phyloP scores from a whole-genome alignment of 768 basidiomycete species.

The Calocybe gangraenosa region DNA sequence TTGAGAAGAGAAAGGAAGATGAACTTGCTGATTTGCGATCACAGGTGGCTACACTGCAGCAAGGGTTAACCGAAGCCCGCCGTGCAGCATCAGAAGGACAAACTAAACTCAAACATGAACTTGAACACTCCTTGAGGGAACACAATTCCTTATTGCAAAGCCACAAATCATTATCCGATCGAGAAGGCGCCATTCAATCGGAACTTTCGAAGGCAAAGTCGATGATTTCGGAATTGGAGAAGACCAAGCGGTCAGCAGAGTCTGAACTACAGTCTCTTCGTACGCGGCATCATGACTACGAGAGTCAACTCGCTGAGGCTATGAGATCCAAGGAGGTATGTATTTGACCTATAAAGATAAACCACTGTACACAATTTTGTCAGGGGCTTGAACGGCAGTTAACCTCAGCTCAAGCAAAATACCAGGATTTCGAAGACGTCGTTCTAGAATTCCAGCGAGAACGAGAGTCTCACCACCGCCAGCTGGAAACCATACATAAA shows the following conservation, averaged over 20 bases:
- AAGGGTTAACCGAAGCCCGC: constrained; percentile 65
- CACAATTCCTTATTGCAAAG: constrained; percentile 54
- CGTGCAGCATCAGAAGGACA: constrained; percentile 58
- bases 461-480: constrained; percentile 66
- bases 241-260: constrained; percentile 60
- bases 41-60: constrained; percentile 57
- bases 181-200: constrained; percentile 49
- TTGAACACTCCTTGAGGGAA: constrained; percentile 61
- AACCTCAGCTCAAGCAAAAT: constrained; percentile 65
- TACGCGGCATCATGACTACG: constrained; percentile 62
- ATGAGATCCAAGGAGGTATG: constrained; percentile 71
- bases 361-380: constrained; percentile 4
- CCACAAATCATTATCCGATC: constrained; percentile 61
- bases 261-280: constrained; percentile 72
- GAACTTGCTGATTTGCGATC: constrained; percentile 73
- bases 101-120: constrained; percentile 71
- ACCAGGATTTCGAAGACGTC: constrained; percentile 84
- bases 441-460: constrained; percentile 83
- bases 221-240: constrained; percentile 57
- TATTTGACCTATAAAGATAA: constrained; percentile 4
- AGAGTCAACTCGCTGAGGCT: constrained; percentile 59
- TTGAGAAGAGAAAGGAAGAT: constrained; percentile 81
- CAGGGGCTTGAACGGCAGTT: constrained; percentile 80
- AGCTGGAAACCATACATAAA: constrained; percentile 64
- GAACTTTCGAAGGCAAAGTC: constrained; percentile 46